Base-by-base conservation (phyloP, 129 eudicot genomes). In the Flaveria ramosissima region DNA sequence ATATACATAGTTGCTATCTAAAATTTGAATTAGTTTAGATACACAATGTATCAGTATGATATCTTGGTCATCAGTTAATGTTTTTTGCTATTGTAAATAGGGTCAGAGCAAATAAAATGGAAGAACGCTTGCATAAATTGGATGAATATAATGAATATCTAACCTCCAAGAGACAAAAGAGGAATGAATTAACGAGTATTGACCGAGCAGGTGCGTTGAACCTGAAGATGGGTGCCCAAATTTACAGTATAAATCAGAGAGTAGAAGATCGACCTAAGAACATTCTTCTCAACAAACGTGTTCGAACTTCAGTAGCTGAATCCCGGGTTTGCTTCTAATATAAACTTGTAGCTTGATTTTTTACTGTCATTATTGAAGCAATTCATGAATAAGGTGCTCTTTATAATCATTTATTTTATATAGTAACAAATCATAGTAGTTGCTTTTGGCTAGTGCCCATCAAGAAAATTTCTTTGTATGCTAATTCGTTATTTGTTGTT, bases 181-280 rank as follows among this genome's bases (percentile, higher is more conserved):
- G 93, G 47, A 86, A 75, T 65, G 93, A 90, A 50, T 67, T 75
- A 68, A 73, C 63, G 78, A 66, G 84, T 52, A 83, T 79, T 83
- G 96, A 90, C 72, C 80, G 94, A 71, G 62, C 90, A 73, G 81
- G 89, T 83, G 90, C 86, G 43, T 81, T 87, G 65, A 86, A 84
- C 83, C 57, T 84, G 83, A 92, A 89, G 86, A 82, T 80, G 68
- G 89, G 90, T 55, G 66, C 82, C 67, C 92, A 83, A 84, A 83
- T 75, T 12, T 78, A 88, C 77, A 74, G 73, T 71, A 80, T 82
- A 30, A 71, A 71, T 64, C 88, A 84, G 70, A 86, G 84, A 77
- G 65, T 83, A 50, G 97, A 89, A 76, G 98, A 92, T 56, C 86
- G 84, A 77, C 85, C 91, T 65, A 92, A 90, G 87, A 90, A 88